Evolutionary conservation across 2,329 filamentous ascomycete genomes (phyloP).

Genomic region (Hypoxylon sp.): DNA sequence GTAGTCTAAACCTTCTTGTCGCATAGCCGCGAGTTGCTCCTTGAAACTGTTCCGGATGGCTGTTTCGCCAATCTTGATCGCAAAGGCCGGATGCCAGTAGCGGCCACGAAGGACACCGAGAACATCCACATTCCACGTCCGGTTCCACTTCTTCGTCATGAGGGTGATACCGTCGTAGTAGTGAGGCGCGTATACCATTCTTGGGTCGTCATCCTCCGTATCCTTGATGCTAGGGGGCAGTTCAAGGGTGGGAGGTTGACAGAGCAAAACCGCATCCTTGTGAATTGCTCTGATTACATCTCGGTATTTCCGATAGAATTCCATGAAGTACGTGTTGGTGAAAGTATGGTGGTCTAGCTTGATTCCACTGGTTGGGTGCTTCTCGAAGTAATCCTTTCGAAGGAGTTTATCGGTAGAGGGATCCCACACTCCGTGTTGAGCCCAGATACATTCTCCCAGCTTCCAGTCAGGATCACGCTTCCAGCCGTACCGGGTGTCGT

Average conservation of each 20-base stretch:
- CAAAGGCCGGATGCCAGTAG: slow-evolving; percentile 89
- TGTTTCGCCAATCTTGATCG: slow-evolving; percentile 89
- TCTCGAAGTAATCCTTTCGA: slow-evolving; percentile 87
- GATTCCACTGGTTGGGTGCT: slow-evolving; percentile 77
- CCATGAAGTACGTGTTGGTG: slow-evolving; percentile 90
- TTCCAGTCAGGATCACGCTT: slow-evolving; percentile 88
- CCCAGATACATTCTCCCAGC: slow-evolving; percentile 95
- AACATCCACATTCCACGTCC: slow-evolving; percentile 95
- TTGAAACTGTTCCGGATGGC: slow-evolving; percentile 93
- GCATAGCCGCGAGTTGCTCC: slow-evolving; percentile 84
- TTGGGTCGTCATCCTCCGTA: slow-evolving; percentile 86
- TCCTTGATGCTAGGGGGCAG: slow-evolving; percentile 88
- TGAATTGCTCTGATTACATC: slow-evolving; percentile 79
- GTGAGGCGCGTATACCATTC: slow-evolving; percentile 92
- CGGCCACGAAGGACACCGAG: slow-evolving; percentile 89
- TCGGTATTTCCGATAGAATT: slow-evolving; percentile 80
- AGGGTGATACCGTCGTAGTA: slow-evolving; percentile 97
- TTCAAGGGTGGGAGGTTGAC: slow-evolving; percentile 91
- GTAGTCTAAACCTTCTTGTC: slow-evolving; percentile 85
- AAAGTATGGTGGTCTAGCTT: slow-evolving; percentile 83
- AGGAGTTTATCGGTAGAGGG: slow-evolving; percentile 77
- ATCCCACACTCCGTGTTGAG: slow-evolving; percentile 96
- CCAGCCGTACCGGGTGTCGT: slow-evolving; percentile 90
- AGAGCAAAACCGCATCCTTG: slow-evolving; percentile 83
- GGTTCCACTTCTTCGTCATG: slow-evolving; percentile 99